Conservation (phyloP, 2,329 filamentous ascomycete species). For the Fusarium duplospermum region DNA sequence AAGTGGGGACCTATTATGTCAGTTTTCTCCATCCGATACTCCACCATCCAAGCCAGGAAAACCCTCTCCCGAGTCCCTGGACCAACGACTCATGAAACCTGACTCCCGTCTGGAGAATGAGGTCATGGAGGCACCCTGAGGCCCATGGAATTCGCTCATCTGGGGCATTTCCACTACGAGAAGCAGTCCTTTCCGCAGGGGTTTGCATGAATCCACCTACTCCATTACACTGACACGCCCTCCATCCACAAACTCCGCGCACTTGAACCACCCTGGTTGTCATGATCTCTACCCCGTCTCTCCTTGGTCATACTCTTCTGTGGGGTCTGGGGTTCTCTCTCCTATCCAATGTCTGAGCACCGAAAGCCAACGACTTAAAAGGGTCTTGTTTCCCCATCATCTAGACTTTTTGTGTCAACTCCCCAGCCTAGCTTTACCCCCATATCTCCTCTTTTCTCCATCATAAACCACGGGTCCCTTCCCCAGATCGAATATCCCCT, state of each 20-base stretch:
- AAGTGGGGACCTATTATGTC: not conserved
- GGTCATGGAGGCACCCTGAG: not conserved
- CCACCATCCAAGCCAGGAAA: not conserved
- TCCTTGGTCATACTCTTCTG: not conserved
- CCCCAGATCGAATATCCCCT: not conserved
- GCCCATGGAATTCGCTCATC: not conserved
- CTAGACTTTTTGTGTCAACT: not conserved
- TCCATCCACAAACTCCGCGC: not conserved
- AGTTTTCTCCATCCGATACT: not conserved
- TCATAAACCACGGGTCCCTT: not conserved
- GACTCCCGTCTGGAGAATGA: not conserved
- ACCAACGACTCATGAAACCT: not conserved
- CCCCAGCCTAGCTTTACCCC: not conserved
- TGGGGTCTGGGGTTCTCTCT: not conserved
- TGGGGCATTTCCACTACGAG: not conserved
- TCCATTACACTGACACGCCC: not conserved
- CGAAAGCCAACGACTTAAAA: not conserved
- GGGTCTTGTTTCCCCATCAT: not conserved
- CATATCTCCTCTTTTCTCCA: not conserved
- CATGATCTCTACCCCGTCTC: not conserved
- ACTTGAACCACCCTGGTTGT: not conserved
- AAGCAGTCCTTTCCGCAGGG: not conserved
- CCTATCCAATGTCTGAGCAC: not conserved
- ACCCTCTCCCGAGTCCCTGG: not conserved
- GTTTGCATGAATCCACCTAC: not conserved